Conservation (phyloP, 305 asterid genomes). For the Fraxinus xanthoxyloides region DNA sequence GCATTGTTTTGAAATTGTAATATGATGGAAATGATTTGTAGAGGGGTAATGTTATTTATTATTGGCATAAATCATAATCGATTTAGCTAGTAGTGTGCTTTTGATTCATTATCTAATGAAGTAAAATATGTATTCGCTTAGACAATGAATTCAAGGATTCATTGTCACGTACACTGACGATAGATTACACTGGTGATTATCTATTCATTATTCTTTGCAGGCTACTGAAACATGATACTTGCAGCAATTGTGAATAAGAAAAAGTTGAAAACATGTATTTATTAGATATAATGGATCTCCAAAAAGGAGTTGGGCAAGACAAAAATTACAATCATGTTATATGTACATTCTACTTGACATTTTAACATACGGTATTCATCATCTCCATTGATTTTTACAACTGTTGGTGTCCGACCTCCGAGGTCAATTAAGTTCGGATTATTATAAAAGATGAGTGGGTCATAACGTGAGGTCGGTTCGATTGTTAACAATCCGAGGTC, state of each 20-base stretch:
- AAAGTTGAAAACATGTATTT: neutral
- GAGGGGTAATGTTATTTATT: neutral
- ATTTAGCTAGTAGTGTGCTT: neutral
- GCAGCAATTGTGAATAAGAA: neutral
- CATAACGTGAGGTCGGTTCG: no score
- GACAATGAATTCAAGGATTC: neutral
- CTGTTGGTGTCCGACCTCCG: neutral
- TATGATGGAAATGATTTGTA: neutral
- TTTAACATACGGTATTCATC: neutral
- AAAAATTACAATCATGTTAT: no score
- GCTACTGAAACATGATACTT: neutral
- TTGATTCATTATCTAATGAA: neutral
- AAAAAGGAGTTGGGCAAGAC: neutral
- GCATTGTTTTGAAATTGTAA: neutral
- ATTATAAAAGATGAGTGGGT: no score
- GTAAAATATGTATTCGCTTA: neutral
- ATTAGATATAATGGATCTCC: neutral
- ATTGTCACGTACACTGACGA: neutral
- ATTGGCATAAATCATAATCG: no score
- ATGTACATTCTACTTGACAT: neutral
- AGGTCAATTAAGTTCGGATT: no score
- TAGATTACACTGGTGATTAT: neutral
- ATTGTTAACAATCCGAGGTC: no score
- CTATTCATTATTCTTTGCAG: neutral
- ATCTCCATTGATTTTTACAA: no score